phyloP scores from a whole-genome alignment of 139 green algal species.

The Chlamydomonas sphaeroides region DNA sequence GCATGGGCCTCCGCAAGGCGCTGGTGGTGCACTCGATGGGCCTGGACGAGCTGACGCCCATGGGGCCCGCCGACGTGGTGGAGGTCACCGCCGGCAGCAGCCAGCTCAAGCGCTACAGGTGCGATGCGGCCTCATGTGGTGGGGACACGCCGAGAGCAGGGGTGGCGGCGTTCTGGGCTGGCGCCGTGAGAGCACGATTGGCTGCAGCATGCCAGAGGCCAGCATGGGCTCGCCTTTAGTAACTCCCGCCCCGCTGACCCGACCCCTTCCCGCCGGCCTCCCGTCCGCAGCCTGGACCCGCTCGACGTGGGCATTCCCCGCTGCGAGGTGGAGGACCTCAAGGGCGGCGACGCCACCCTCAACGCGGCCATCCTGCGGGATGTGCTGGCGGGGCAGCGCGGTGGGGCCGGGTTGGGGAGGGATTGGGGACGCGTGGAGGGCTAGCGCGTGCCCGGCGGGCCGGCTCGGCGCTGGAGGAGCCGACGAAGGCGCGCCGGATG shows the following conservation, averaged over 20 bases:
- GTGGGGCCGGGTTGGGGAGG: no score
- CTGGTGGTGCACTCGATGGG: conserved; percentile 96
- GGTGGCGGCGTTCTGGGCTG: no score
- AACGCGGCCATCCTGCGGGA: conserved; percentile 93
- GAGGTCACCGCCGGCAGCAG: conserved; percentile 74
- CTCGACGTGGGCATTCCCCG: conserved; percentile 89
- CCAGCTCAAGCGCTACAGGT: conserved; percentile 53
- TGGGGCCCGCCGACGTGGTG: conserved; percentile 91
- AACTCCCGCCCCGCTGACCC: no score
- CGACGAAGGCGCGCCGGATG: no score
- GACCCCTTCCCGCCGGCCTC: no score
- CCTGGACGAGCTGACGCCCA: conserved; percentile 98
- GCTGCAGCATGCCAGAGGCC: no score
- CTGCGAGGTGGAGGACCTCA: conserved; percentile 92
- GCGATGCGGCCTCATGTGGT: no score
- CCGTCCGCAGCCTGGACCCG: conserved; percentile 80
- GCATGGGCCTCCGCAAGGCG: conserved; percentile 85
- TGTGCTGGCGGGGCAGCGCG: conserved; percentile 86
- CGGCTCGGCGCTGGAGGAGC: no score
- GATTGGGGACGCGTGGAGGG: not conserved
- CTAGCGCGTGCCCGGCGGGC: no score
- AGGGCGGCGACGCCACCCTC: conserved; percentile 85
- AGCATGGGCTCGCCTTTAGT: no score
- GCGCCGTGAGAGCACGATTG: no score
- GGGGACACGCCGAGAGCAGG: no score